Conservation (phyloP, 148 eudicot genomes). For the Rhododendron henanense region DNA sequence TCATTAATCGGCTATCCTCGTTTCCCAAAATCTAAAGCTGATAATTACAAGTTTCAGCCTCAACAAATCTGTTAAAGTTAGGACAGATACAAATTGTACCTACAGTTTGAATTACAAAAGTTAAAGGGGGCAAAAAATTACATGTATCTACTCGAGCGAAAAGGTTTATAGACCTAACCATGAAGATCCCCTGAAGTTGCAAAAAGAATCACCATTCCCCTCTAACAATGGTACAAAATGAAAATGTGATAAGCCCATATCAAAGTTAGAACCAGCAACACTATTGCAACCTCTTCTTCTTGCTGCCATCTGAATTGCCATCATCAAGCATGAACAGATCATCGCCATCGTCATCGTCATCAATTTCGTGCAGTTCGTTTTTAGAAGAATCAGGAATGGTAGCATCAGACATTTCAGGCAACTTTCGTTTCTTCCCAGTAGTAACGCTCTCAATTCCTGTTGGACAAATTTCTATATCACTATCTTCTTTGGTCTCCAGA, state of each 20-base stretch:
- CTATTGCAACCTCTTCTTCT: slow-evolving; percentile 50
- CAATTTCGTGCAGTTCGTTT: slow-evolving; percentile 35
- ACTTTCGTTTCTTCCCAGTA: slow-evolving; percentile 67
- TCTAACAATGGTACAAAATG: slow-evolving; percentile 26
- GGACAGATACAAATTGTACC: slow-evolving; percentile 18
- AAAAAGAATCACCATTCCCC: slow-evolving; percentile 32
- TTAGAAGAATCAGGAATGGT: slow-evolving; percentile 18
- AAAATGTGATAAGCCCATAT: slow-evolving; percentile 11
- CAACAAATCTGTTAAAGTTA: slow-evolving; percentile 1
- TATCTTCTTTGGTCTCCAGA: slow-evolving; percentile 30
- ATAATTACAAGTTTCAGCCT: slow-evolving; percentile 12
- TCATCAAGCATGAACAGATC: slow-evolving; percentile 52
- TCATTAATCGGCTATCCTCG: background rate
- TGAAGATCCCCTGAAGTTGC: slow-evolving; percentile 6
- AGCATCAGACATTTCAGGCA: slow-evolving; percentile 34
- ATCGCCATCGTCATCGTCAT: slow-evolving; percentile 41
- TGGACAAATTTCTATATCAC: slow-evolving; percentile 26
- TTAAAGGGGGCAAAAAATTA: slow-evolving; percentile 5
- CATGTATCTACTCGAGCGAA: slow-evolving; percentile 8
- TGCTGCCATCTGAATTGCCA: slow-evolving; percentile 33
- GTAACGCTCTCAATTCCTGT: background rate
- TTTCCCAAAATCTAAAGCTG: background rate
- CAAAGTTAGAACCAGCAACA: background rate
- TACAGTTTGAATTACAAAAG: slow-evolving; percentile 9
- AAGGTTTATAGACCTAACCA: background rate